A percentile compares a stretch with the other conserved stretches of the same genome.
These are phyloP conservation scores for Dendrobium chrysotoxum DNA, from an alignment of 106 monocot species.

Conservation along the genomic window DNA sequence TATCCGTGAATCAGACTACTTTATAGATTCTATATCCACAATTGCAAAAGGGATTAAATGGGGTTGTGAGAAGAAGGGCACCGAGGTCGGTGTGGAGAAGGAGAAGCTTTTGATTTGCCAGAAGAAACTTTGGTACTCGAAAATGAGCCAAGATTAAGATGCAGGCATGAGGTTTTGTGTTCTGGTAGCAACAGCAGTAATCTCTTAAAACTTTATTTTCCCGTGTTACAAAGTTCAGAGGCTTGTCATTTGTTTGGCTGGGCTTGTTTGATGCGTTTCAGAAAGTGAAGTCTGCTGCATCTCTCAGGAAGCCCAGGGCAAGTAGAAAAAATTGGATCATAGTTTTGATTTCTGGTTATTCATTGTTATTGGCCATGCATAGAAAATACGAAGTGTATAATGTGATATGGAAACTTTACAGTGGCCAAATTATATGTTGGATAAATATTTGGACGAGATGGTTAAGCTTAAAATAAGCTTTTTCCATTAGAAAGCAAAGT, in stretches of 20 bases:
- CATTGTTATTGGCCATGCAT: too few relatives aligned
- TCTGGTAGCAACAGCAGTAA: neutral
- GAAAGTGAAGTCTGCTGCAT: neutral
- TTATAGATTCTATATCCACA: constrained; percentile 26
- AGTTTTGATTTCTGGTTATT: too few relatives aligned
- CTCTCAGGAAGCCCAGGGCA: neutral
- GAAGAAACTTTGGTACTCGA: constrained; percentile 46
- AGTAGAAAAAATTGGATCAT: neutral
- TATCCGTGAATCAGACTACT: constrained; percentile 34
- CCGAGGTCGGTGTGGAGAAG: constrained; percentile 27
- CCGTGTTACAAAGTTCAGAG: neutral
- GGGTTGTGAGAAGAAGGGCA: constrained; percentile 29
- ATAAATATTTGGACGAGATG: too few relatives aligned
- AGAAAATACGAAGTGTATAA: too few relatives aligned
- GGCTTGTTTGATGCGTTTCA: neutral
- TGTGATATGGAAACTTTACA: too few relatives aligned
- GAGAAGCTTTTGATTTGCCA: constrained; percentile 37
- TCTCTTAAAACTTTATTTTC: neutral
- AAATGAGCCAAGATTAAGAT: constrained; percentile 18
- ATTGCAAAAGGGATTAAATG: constrained; percentile 30
- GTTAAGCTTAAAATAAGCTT: too few relatives aligned
- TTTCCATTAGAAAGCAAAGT: too few relatives aligned
- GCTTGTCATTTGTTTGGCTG: neutral
- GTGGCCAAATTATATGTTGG: too few relatives aligned
- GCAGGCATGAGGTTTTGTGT: neutral